Evolutionary conservation across 805 yeast genomes (phyloP).

Genomic region (Wickerhamomyces xylosicus): DNA sequence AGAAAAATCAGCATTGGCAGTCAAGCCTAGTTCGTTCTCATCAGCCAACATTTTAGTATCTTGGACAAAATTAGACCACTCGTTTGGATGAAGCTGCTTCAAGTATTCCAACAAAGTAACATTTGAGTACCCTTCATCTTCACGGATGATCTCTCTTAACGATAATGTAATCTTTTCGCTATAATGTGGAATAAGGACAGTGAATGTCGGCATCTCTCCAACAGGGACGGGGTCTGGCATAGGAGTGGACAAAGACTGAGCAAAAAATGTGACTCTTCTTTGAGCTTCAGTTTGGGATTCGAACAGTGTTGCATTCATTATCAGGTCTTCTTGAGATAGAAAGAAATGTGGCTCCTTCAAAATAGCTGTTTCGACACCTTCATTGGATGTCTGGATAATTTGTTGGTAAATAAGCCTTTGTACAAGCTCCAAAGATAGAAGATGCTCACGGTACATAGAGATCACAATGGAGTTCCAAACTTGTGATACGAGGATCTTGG

Average conservation of each 20-base stretch:
- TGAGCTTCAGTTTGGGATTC: slow-evolving; percentile 66
- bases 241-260: slow-evolving; percentile 81
- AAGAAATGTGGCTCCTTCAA: slow-evolving; percentile 70
- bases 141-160: slow-evolving; percentile 69
- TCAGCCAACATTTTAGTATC: slow-evolving; percentile 52
- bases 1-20: slow-evolving; percentile 11
- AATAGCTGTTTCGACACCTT: slow-evolving; percentile 27
- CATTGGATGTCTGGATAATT: slow-evolving; percentile 34
- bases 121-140: slow-evolving; percentile 49
- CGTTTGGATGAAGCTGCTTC: slow-evolving; percentile 50
- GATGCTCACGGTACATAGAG: slow-evolving; percentile 98
- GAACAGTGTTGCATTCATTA: slow-evolving; percentile 46
- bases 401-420: slow-evolving; percentile 94
- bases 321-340: slow-evolving; percentile 72
- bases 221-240: slow-evolving; percentile 64
- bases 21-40: slow-evolving; percentile 24
- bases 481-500: slow-evolving; percentile 93
- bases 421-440: slow-evolving; percentile 94
- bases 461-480: slow-evolving; percentile 98
- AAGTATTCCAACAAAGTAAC: slow-evolving; percentile 62
- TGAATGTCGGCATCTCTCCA: slow-evolving; percentile 66
- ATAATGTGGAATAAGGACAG: slow-evolving; percentile 82
- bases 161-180: slow-evolving; percentile 72
- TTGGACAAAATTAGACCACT: slow-evolving; percentile 62
- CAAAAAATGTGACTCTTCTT: slow-evolving; percentile 78